Conservation (phyloP, 2,329 filamentous ascomycete genomes). For the Xylariaceae sp. region DNA sequence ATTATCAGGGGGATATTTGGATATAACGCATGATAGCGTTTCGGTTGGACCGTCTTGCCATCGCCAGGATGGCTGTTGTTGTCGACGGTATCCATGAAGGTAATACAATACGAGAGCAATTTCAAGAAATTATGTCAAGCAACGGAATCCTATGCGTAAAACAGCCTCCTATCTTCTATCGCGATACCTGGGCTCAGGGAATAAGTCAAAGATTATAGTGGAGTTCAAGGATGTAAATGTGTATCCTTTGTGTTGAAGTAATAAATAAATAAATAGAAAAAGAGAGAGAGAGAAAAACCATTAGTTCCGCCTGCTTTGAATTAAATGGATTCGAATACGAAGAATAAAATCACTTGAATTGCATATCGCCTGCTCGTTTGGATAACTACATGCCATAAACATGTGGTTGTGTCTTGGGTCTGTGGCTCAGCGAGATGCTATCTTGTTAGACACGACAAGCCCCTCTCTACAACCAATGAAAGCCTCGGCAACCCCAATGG, state of each 20-base stretch:
- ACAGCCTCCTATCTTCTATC: too few species aligned
- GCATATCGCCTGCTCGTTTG: neutral
- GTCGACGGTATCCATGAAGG: constrained; percentile 14
- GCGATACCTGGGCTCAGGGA: neutral
- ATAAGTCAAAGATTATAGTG: neutral
- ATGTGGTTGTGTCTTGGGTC: neutral
- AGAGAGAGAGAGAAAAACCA: too few species aligned
- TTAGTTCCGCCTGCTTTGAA: neutral
- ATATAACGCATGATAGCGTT: constrained; percentile 41
- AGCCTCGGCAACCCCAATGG: neutral
- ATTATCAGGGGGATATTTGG: constrained; percentile 63
- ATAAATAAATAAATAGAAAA: too few species aligned
- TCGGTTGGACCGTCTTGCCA: constrained; percentile 21
- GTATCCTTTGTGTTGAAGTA: too few species aligned
- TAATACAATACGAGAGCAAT: neutral
- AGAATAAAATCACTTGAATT: neutral
- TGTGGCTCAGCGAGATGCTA: neutral
- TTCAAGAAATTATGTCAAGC: neutral
- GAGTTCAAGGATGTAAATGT: neutral
- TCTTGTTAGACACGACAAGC: neutral
- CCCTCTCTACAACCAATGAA: neutral
- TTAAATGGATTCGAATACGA: neutral
- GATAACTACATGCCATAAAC: neutral
- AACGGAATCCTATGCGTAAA: neutral
- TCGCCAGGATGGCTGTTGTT: constrained; percentile 6